Conservation (phyloP, 305 asterid genomes). For the Fraxinus sp. region DNA sequence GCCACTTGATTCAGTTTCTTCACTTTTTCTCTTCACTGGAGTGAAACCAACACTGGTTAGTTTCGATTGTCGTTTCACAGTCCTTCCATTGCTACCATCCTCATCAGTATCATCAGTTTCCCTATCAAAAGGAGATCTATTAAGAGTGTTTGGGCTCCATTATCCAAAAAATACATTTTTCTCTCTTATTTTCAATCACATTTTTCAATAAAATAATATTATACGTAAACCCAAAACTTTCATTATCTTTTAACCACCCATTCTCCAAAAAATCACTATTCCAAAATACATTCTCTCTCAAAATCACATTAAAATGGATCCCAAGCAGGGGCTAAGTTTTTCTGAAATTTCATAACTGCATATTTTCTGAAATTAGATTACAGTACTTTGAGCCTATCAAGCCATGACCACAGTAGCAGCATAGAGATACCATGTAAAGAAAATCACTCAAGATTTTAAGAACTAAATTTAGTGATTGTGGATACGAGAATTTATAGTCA, state of each 20-base stretch:
- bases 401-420: not conserved
- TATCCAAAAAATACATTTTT: too few relatives aligned
- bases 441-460: not conserved
- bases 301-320: too few relatives aligned
- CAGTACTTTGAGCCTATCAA: not conserved
- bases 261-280: too few relatives aligned
- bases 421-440: not conserved
- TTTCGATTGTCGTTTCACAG: conserved; percentile 69
- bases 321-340: not conserved
- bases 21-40: conserved; percentile 61
- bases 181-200: too few relatives aligned
- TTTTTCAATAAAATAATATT: too few relatives aligned
- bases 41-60: conserved; percentile 64
- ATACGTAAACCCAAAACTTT: too few relatives aligned
- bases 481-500: not conserved
- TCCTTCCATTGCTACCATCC: conserved; percentile 43
- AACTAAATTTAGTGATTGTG: not conserved
- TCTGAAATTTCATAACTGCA: not conserved
- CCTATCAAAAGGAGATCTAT: conserved; percentile 39
- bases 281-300: too few relatives aligned
- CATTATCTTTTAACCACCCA: too few relatives aligned
- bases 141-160: not conserved
- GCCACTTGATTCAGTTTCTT: conserved; percentile 80
- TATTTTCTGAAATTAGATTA: not conserved
- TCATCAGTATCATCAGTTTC: conserved; percentile 70